Percentiles rank a stretch among this genome's conserved stretches.
phyloP scores from a whole-genome alignment of 2,329 filamentous ascomycete genomes.

The Aspergillus thermomutatus region DNA sequence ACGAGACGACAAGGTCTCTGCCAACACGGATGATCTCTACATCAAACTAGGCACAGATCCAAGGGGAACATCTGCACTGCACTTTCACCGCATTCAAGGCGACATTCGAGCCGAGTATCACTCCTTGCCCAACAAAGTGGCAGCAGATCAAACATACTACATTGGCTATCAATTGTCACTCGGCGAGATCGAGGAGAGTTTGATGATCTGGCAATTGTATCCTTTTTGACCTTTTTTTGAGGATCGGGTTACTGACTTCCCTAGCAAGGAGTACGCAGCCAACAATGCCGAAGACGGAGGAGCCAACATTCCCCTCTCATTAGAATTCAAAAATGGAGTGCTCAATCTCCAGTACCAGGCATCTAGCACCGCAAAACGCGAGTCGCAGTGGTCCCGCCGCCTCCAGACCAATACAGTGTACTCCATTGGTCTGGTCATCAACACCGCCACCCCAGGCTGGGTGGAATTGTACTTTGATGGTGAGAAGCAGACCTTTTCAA shows the following conservation, averaged over 20 bases:
- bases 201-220: slow-evolving; percentile 14
- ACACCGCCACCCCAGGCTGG: slow-evolving; percentile 9
- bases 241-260: not conserved
- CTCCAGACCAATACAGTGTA: slow-evolving; percentile 3
- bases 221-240: not conserved
- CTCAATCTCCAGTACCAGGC: slow-evolving; percentile 11
- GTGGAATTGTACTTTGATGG: slow-evolving; percentile 12
- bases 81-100: slow-evolving; percentile 13
- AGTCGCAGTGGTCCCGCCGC: slow-evolving; percentile 6
- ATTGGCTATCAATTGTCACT: slow-evolving; percentile 12
- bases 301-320: slow-evolving; percentile 12
- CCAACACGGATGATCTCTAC: slow-evolving; percentile 11
- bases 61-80: slow-evolving; percentile 9
- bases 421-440: slow-evolving; percentile 8
- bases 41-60: slow-evolving; percentile 15
- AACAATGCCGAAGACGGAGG: slow-evolving; percentile 3
- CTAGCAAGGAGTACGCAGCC: slow-evolving; percentile 8
- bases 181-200: slow-evolving; percentile 7
- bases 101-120: slow-evolving; percentile 17
- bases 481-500: slow-evolving; percentile 6
- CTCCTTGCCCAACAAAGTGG: slow-evolving; percentile 5
- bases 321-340: slow-evolving; percentile 8
- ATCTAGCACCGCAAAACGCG: not conserved
- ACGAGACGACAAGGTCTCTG: slow-evolving; percentile 4
- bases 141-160: slow-evolving; percentile 11